Evolutionary conservation across 192 early-diverging fungal species (phyloP).

Genomic region (Obelidium mucronatum): DNA sequence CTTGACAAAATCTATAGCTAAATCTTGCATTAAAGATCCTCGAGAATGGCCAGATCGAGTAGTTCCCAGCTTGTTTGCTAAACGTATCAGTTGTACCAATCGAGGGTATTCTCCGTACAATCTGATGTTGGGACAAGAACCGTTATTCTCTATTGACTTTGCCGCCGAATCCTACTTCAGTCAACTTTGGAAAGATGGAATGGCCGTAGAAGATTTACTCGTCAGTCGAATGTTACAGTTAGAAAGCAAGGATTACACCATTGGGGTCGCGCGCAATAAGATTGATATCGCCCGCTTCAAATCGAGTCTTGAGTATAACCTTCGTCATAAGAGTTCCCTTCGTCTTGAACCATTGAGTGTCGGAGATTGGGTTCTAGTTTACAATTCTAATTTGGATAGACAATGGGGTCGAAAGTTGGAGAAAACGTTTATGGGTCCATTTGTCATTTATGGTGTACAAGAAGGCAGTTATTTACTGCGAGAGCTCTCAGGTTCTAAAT

Average conservation of each 20-base stretch:
- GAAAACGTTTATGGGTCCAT: not conserved
- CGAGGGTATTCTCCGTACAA: not conserved
- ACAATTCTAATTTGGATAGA: not conserved
- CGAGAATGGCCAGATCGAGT: not conserved
- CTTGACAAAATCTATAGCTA: not conserved
- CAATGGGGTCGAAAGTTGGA: constrained; percentile 6
- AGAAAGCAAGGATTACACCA: not conserved
- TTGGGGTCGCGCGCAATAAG: not conserved
- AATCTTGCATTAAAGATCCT: not conserved
- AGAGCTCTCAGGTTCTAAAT: not conserved
- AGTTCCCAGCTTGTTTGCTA: not conserved
- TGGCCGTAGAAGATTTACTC: not conserved
- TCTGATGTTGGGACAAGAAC: not conserved
- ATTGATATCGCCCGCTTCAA: not conserved
- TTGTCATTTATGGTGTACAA: not conserved
- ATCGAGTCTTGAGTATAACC: not conserved
- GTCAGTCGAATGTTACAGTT: not conserved
- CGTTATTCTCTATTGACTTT: not conserved
- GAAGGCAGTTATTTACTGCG: not conserved
- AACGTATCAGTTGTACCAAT: not conserved
- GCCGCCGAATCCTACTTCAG: not conserved
- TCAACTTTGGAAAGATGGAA: not conserved
- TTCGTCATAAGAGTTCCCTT: not conserved
- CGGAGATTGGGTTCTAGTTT: not conserved
- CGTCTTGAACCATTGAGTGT: not conserved